Evolutionary conservation across 2,329 filamentous ascomycete genomes (phyloP), one percentile per base, ranked within the genome.

Genomic region (Pseudogymnoascus sp.): DNA sequence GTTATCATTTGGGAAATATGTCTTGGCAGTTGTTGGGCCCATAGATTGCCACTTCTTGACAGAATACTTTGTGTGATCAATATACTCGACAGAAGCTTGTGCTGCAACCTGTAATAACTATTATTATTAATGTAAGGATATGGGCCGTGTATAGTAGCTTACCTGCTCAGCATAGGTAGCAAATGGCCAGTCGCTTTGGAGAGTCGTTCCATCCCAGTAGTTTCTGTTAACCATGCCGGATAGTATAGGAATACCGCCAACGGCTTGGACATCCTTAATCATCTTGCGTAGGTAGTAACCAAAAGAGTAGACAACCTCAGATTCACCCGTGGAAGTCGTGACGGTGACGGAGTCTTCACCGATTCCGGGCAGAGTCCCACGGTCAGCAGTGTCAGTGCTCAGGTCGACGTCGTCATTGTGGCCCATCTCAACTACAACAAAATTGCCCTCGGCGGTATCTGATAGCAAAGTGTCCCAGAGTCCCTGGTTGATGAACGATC

Each of bases 31-130:
- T 2, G 60, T 64, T 4, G 64, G 39, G 8, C 71, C 71, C 36
- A 70, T 45, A 5, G 64, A 42, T 66, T 71, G 71, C 36, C 67
- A 69, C 37, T 62, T 36, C 29, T 51, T 64, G 12, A 70, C 70
- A 21, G 66, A 67, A 62, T 70, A 71, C 29, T 62, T 64, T n/a
- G 70, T 72, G 51, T 72, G 70, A 45, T 72, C 69, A 26, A 72
- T 60, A 57, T 67, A 72, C 21, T 67, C 66, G 3, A 71, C 66
- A 7, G 64, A 64, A 42, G 60, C 60, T 12, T 36, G 26, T 18
- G 57, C 14, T 0, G 71, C 69, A 4, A 70, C 65, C 21, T 68
- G 57, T 39, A 63, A 42, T 5, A 12, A 31, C 14, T 34, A 34
- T 57, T 29, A 29, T 4, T 31, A 31, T 31, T 12, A 7, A 47